Evolutionary conservation across 208 protist species (phyloP).

Genomic region (Leishmania tarentolae): DNA sequence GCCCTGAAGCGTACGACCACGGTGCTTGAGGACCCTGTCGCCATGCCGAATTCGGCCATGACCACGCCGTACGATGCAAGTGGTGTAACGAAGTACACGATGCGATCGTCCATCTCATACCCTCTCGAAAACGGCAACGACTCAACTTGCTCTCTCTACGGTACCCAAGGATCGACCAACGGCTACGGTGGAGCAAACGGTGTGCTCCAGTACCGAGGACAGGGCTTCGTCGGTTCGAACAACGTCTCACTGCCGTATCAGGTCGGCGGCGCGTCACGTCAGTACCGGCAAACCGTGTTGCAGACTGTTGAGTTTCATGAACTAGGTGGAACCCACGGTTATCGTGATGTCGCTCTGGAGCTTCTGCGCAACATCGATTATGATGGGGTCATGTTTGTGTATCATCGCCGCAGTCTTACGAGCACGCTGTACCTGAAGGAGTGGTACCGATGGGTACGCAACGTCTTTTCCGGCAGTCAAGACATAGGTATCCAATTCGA

Average conservation of each 20-base stretch:
- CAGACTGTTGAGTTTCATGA: conserved; percentile 79
- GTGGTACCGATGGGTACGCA: conserved; percentile 56
- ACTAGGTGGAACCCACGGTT: conserved; percentile 69
- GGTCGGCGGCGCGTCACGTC: neutral
- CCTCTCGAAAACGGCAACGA: conserved; percentile 5
- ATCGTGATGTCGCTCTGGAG: conserved; percentile 42
- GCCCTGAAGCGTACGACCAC: conserved; percentile 42
- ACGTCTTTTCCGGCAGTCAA: conserved; percentile 16
- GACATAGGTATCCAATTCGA: neutral
- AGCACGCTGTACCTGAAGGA: conserved; percentile 54
- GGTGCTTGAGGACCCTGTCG: neutral
- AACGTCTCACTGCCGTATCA: neutral
- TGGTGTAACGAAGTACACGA: neutral
- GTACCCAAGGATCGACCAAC: neutral
- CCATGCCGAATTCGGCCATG: neutral
- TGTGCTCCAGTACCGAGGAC: conserved; percentile 17
- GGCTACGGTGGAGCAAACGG: neutral
- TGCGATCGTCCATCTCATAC: neutral
- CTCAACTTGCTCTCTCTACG: conserved; percentile 8
- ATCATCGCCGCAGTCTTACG: conserved; percentile 58
- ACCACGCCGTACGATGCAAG: neutral
- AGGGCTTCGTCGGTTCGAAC: neutral
- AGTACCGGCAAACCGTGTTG: neutral
- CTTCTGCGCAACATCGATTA: conserved; percentile 54
- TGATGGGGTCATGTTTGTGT: conserved; percentile 82